Evolutionary conservation across 495 filamentous ascomycete genomes (phyloP).

Genomic region (Penicillium maclennaniae): DNA sequence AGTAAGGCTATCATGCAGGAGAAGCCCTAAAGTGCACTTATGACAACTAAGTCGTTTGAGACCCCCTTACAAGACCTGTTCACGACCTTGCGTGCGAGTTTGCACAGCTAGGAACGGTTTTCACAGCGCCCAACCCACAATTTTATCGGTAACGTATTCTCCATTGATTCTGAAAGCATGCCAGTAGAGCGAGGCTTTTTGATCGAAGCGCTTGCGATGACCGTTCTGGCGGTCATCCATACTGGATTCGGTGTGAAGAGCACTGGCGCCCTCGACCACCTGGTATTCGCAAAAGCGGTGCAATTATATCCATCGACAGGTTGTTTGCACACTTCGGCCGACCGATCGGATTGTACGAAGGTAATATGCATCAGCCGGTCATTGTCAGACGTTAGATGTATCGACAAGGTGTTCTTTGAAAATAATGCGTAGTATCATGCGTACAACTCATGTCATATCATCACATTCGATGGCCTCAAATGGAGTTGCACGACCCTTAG

Average conservation of each 20-base stretch:
- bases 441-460: neutral
- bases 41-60: no score
- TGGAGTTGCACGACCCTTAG: constrained; percentile 14
- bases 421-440: neutral
- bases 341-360: neutral
- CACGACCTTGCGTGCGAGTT: no score
- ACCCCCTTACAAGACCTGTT: no score
- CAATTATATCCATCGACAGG: neutral
- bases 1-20: no score
- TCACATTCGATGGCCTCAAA: constrained; percentile 16
- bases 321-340: neutral
- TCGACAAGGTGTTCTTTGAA: neutral
- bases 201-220: neutral
- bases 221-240: neutral
- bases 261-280: neutral
- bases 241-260: neutral
- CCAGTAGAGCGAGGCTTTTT: no score
- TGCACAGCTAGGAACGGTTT: no score
- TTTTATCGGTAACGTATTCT: no score
- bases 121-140: no score
- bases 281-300: neutral
- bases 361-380: neutral
- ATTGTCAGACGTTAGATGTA: neutral
- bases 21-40: no score
- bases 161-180: no score